phyloP scores from a whole-genome alignment of 148 eudicot genomes.

The Vaccinium corymbosum region DNA sequence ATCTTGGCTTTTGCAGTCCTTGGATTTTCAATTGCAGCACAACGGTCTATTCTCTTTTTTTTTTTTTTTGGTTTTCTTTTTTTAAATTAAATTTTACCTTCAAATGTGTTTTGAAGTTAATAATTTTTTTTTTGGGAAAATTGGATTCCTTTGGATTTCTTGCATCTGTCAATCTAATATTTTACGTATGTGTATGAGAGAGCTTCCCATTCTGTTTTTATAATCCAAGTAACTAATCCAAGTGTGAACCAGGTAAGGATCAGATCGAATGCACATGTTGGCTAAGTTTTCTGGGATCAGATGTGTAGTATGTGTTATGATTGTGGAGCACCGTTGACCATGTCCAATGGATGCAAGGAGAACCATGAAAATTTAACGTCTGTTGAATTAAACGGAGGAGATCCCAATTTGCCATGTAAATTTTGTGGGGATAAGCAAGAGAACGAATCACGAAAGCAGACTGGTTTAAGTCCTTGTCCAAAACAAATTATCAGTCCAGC shows the following conservation, averaged over 20 bases:
- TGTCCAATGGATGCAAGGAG: constrained; percentile 38
- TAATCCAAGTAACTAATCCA: background rate
- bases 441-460: constrained; percentile 25
- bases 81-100: background rate
- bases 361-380: constrained; percentile 31
- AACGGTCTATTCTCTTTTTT: background rate
- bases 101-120: background rate
- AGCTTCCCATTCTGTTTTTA: background rate
- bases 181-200: background rate
- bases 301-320: constrained; percentile 42
- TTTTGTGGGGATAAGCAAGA: constrained; percentile 24
- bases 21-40: background rate
- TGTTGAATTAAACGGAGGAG: constrained; percentile 19
- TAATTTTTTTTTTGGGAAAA: background rate
- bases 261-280: constrained; percentile 13
- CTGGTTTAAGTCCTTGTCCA: constrained; percentile 28
- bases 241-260: background rate
- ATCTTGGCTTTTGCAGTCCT: background rate
- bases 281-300: constrained; percentile 15
- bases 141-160: background rate
- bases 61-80: background rate
- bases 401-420: constrained; percentile 24
- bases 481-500: constrained; percentile 28
- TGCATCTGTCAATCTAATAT: background rate
- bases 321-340: constrained; percentile 20